Evolutionary conservation across 2,329 filamentous ascomycete species (phyloP).

Genomic region (Phaeosphaeria sp.): DNA sequence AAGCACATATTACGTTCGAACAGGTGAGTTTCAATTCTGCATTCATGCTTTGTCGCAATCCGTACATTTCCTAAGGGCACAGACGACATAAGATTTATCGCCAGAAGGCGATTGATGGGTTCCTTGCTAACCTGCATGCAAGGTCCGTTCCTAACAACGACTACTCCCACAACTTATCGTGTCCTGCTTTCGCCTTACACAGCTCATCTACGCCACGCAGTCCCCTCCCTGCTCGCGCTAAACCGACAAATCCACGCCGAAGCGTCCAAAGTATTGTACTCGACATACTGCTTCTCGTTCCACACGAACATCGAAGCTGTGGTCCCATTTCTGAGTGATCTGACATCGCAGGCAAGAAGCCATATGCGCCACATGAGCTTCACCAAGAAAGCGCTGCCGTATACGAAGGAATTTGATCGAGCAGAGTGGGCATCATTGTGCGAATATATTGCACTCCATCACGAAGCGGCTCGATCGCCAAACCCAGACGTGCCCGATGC

Average conservation of each 20-base stretch:
- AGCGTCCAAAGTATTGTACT: conserved; percentile 63
- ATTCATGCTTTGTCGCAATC: neutral
- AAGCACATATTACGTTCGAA: conserved; percentile 47
- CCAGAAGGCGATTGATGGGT: conserved; percentile 3
- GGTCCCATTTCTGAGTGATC: conserved; percentile 65
- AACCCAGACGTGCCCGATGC: neutral
- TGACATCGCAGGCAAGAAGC: conserved; percentile 57
- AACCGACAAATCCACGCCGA: conserved; percentile 58
- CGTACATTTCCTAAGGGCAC: neutral
- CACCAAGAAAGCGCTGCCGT: conserved; percentile 62
- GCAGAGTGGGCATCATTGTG: conserved; percentile 64
- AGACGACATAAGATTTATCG: conserved; percentile 2
- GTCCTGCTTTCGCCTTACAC: conserved; percentile 54
- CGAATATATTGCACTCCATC: conserved; percentile 40
- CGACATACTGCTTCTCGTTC: conserved; percentile 64
- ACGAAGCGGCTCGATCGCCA: neutral
- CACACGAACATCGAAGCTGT: conserved; percentile 66
- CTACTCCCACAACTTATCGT: conserved; percentile 63
- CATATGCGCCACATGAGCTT: conserved; percentile 60
- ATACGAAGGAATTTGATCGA: conserved; percentile 62
- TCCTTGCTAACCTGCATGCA: conserved; percentile 20
- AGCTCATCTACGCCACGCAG: conserved; percentile 53
- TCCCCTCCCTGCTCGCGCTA: conserved; percentile 35
- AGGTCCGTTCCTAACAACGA: conserved; percentile 53
- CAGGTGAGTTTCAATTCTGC: conserved; percentile 31